Evolutionary conservation across 495 filamentous ascomycete genomes (phyloP).

Genomic region (Aspergillus ellipticus): DNA sequence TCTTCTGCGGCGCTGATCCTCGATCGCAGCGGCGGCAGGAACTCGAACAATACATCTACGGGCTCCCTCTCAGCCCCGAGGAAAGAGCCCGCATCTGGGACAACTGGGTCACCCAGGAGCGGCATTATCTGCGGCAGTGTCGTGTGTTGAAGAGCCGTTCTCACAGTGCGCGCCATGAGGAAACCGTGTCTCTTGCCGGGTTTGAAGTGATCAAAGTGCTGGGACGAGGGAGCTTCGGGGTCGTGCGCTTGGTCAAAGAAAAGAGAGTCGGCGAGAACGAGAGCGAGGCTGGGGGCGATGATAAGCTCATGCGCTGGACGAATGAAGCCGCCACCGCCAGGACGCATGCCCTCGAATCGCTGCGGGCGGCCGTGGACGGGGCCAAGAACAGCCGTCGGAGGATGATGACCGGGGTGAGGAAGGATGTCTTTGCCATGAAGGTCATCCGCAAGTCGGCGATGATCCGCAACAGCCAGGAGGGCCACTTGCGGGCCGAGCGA

Average conservation of each 20-base stretch:
- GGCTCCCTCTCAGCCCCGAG: constrained; percentile 46
- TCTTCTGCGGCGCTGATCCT: constrained; percentile 52
- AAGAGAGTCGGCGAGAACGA: constrained; percentile 22
- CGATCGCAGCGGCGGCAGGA: constrained; percentile 64
- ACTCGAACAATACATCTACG: constrained; percentile 60
- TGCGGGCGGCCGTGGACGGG: constrained; percentile 16
- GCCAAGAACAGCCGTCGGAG: constrained; percentile 22
- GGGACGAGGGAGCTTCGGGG: constrained; percentile 93
- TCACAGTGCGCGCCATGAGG: constrained; percentile 30
- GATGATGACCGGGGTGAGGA: constrained; percentile 32
- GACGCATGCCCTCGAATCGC: not conserved
- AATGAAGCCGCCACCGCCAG: not conserved
- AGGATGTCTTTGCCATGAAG: constrained; percentile 88
- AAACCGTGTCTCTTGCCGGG: constrained; percentile 53
- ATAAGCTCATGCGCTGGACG: not conserved
- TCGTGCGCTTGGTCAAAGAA: constrained; percentile 79
- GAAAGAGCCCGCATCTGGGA: constrained; percentile 53
- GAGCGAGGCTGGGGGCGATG: not conserved
- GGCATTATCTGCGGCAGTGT: constrained; percentile 68
- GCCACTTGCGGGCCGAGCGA: constrained; percentile 83
- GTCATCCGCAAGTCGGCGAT: constrained; percentile 90
- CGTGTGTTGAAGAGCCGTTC: constrained; percentile 64
- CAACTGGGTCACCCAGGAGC: constrained; percentile 64
- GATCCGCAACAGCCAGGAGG: constrained; percentile 86
- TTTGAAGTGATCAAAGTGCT: constrained; percentile 80